phyloP scores from a whole-genome alignment of 257 asterid species.

The Cynanchum wilfordii region DNA sequence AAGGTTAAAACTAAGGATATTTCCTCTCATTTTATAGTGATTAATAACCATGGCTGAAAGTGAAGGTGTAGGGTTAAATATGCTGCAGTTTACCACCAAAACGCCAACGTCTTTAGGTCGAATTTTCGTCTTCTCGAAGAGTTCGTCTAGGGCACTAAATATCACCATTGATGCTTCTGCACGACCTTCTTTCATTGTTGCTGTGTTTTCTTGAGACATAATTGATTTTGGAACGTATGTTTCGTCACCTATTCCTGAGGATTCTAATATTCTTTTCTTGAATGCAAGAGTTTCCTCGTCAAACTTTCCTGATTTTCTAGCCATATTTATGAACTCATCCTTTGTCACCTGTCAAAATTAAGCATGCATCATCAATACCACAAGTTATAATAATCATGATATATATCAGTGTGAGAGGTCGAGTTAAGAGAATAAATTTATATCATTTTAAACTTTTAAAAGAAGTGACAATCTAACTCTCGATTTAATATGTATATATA shows the following conservation, averaged over 20 bases:
- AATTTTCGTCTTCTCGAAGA: conserved; percentile 56
- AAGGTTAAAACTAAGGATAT: conserved; percentile 70
- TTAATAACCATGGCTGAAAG: conserved; percentile 94
- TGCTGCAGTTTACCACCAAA: conserved; percentile 83
- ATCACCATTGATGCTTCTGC: conserved; percentile 77
- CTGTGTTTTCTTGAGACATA: conserved; percentile 55
- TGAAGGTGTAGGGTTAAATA: conserved; percentile 98
- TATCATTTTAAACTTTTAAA: too few species aligned
- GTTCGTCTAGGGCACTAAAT: conserved; percentile 88
- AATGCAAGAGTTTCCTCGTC: conserved; percentile 58
- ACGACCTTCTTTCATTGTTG: conserved; percentile 95
- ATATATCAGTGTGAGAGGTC: too few species aligned
- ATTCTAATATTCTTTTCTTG: conserved; percentile 56
- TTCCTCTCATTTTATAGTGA: conserved; percentile 92
- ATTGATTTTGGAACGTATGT: conserved; percentile 72
- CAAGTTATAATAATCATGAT: not conserved
- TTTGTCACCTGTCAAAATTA: conserved; percentile 52
- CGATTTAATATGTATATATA: not conserved
- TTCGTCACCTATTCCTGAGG: conserved; percentile 87
- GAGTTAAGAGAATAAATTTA: too few species aligned
- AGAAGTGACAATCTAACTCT: too few species aligned
- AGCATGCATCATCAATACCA: conserved; percentile 1
- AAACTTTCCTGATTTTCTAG: conserved; percentile 66
- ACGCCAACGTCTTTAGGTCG: conserved; percentile 85
- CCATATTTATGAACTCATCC: conserved; percentile 70